These are phyloP conservation scores for Ambrosiella beaveri DNA, from an alignment of 2,329 filamentous ascomycete genomes.

Conservation along the genomic window DNA sequence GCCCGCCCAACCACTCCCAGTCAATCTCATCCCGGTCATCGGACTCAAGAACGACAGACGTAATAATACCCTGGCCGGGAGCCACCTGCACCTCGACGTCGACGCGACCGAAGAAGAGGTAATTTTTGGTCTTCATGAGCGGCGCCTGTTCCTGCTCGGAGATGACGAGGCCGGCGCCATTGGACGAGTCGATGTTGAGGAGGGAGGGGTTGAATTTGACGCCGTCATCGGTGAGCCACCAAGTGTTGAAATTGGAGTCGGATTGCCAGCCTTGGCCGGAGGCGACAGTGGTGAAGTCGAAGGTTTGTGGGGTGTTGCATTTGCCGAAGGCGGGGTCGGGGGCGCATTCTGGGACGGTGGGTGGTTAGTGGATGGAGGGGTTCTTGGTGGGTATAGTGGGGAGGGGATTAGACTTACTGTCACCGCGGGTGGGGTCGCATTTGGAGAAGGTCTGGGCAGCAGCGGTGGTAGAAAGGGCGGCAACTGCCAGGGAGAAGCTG, in stretches of 20 bases:
- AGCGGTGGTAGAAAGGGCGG: conserved; percentile 29
- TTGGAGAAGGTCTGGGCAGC: conserved; percentile 37
- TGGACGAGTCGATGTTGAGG: conserved; percentile 16
- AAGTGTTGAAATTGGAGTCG: conserved; percentile 15
- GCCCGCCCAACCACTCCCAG: conserved; percentile 56
- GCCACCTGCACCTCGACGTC: conserved; percentile 54
- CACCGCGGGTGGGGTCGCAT: conserved; percentile 29
- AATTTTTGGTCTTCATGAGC: conserved; percentile 52
- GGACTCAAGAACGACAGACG: conserved; percentile 58
- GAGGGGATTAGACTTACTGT: conserved; percentile 11
- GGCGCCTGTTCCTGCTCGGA: conserved; percentile 36
- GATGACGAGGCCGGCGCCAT: conserved; percentile 34
- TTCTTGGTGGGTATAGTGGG: background rate
- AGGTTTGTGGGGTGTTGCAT: conserved; percentile 22
- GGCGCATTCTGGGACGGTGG: conserved; percentile 29
- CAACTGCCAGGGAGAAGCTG: conserved; percentile 22
- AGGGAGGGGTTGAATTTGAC: conserved; percentile 17
- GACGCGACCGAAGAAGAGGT: conserved; percentile 71
- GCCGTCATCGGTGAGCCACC: conserved; percentile 21
- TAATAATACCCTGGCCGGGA: conserved; percentile 58
- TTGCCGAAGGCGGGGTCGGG: conserved; percentile 44
- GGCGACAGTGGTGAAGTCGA: conserved; percentile 47
- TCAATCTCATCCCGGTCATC: conserved; percentile 61
- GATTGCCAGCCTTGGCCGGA: conserved; percentile 23
- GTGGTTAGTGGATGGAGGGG: background rate